These are phyloP conservation scores for Volvariella surrecta DNA, from an alignment of 1,284 basidiomycete genomes.

Conservation along the genomic window DNA sequence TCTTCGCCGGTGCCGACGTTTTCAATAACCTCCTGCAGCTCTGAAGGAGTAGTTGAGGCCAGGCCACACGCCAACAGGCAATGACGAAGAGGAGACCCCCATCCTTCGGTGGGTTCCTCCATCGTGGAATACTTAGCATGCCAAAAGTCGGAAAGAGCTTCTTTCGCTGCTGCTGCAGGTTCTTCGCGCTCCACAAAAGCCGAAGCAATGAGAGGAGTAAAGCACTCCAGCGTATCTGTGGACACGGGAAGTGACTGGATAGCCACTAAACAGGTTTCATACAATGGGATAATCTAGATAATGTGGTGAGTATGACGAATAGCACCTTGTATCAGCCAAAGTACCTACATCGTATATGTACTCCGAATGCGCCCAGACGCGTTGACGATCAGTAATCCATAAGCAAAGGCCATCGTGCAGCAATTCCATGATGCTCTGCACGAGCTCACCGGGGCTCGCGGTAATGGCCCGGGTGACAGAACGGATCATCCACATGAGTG, in stretches of 20 bases:
- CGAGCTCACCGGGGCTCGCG: conserved; percentile 30
- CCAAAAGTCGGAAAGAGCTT: conserved; percentile 57
- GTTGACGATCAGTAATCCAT: conserved; percentile 57
- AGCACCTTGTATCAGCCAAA: not conserved
- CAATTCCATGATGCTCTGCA: conserved; percentile 33
- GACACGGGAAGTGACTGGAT: conserved; percentile 35
- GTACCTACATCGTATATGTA: conserved; percentile 49
- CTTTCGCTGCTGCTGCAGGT: conserved; percentile 22
- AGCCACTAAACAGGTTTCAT: conserved; percentile 43
- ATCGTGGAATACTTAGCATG: conserved; percentile 29
- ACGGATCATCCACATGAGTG: conserved; percentile 52
- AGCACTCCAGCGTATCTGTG: conserved; percentile 27
- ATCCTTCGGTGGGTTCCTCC: conserved; percentile 34
- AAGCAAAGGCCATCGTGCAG: conserved; percentile 45
- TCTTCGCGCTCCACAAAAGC: conserved; percentile 40
- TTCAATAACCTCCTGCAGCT: too few species aligned
- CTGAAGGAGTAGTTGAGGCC: conserved; percentile 11
- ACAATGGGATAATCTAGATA: conserved; percentile 46
- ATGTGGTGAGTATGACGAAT: conserved; percentile 4
- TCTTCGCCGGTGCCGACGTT: conserved; percentile 1
- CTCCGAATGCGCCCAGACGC: conserved; percentile 40
- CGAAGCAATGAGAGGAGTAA: conserved; percentile 43
- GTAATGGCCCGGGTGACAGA: conserved; percentile 46
- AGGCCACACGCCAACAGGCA: conserved; percentile 19
- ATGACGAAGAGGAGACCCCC: conserved; percentile 38